Conservation (phyloP, 306 rosid species). For the Psophocarpus tetragonolobus region DNA sequence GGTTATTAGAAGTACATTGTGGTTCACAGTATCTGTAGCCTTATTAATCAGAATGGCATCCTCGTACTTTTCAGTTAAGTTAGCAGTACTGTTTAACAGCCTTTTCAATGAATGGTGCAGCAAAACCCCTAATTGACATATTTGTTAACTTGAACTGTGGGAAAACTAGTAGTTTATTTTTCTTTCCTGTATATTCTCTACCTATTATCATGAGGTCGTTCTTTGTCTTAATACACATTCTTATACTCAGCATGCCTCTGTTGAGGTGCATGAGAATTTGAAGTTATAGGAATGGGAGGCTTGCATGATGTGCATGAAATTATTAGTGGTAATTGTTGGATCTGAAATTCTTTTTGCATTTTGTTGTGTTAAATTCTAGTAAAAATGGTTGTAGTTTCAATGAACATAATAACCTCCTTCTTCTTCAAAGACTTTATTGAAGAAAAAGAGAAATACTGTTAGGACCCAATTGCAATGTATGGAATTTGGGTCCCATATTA, state of each 20-base stretch:
- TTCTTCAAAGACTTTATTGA: not conserved
- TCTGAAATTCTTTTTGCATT: not conserved
- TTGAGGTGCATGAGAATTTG: not conserved
- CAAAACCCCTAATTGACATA: not conserved
- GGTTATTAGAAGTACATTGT: not conserved
- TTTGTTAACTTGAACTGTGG: not conserved
- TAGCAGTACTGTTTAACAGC: not conserved
- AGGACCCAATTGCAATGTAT: not conserved
- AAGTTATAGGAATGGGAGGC: not conserved
- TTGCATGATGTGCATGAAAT: not conserved
- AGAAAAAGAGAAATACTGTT: not conserved
- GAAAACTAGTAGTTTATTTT: not conserved
- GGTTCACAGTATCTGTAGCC: not conserved
- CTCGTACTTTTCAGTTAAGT: constrained; percentile 6
- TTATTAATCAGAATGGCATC: not conserved
- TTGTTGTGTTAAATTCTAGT: constrained; percentile 8
- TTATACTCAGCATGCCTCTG: not conserved
- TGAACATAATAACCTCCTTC: constrained; percentile 4
- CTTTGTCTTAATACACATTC: not conserved
- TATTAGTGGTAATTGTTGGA: not conserved
- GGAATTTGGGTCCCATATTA: not conserved
- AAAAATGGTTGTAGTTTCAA: constrained; percentile 16
- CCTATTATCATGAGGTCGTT: not conserved
- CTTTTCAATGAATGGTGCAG: not conserved
- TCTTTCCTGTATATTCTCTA: not conserved